Base-by-base conservation (phyloP, 208 protist genomes). In the Blechomonas ayalai region DNA sequence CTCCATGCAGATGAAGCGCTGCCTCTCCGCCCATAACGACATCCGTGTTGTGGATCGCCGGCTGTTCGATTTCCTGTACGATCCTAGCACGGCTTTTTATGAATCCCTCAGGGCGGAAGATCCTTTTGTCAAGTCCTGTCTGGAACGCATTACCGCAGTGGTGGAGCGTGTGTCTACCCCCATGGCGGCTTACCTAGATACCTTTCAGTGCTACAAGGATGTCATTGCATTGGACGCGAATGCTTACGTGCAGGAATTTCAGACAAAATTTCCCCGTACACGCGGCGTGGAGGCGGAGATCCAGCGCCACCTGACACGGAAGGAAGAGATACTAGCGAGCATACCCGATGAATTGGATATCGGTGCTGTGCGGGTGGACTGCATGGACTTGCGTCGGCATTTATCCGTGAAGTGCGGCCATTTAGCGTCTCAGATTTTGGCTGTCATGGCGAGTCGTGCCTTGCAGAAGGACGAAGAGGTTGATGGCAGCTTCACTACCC, bases 11-110 rank as follows among this genome's bases (percentile, higher is more conserved):
- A 59, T 95, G 22, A 76, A 78, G 36, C 79, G 89, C 7, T 90
- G 67, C 34, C 54, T 97, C 26, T 55, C 41, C 9, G 31, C 72
- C 22, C 74, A 92, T 52, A 60, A 60, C 24, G 90, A 88, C 41
- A 69, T 97, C 22, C 91, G 85, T 33, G 82, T 91, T 16, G 59
- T 98, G 0, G 93, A 97, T 59, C 79, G 79, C 4, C 58, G 62
- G 18, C 48, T 96, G 37, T 90, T 96, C 55, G 84, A 74, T 48
- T 95, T 97, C 40, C 68, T 96, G 12, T 95, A 94, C 68, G 74
- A 89, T 59, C 73, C 75, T n/a, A 39, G 31, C 6, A 92, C 71
- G 0, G 81, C 82, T 0, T 83, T 86, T 53, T 52, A 95, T 8
- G 42, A 78, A 32, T 60, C 73, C 4, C 48, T 90, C 15, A 39